A percentile compares a stretch with the other conserved stretches of the same genome.
Conservation (phyloP, 805 yeast species). For the Cyberlindnera petersonii region DNA sequence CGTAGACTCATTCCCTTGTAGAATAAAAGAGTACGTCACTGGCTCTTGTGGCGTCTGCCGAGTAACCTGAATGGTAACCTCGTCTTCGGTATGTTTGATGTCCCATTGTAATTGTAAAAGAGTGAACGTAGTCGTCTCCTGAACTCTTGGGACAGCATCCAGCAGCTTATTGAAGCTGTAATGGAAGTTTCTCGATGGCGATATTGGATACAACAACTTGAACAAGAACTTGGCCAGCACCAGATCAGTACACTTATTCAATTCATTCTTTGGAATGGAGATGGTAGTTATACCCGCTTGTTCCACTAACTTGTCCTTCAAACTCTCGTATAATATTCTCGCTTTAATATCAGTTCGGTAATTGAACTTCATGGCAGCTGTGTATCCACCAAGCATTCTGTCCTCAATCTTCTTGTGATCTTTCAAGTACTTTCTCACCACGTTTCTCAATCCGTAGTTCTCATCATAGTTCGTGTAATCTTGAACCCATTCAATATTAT, state of each 20-base stretch:
- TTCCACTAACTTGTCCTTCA: neutral
- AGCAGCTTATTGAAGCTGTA: constrained; percentile 23
- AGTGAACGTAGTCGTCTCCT: constrained; percentile 17
- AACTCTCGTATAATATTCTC: constrained; percentile 1
- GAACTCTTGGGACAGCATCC: constrained; percentile 9
- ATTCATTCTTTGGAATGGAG: constrained; percentile 15
- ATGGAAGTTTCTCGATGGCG: constrained; percentile 23
- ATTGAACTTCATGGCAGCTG: constrained; percentile 21
- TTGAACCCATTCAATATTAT: constrained; percentile 58
- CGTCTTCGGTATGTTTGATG: constrained; percentile 1
- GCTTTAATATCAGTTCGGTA: constrained; percentile 19
- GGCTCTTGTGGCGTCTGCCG: constrained; percentile 21
- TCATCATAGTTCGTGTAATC: constrained; percentile 54
- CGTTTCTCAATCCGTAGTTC: constrained; percentile 53
- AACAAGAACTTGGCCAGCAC: constrained; percentile 26
- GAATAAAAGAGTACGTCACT: constrained; percentile 3
- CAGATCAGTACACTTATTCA: constrained; percentile 17
- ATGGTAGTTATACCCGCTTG: constrained; percentile 16
- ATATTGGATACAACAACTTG: constrained; percentile 30
- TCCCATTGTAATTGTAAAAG: constrained; percentile 25
- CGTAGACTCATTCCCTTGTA: constrained; percentile 24
- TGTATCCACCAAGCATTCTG: constrained; percentile 16
- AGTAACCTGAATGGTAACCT: constrained; percentile 7
- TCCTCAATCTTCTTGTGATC: constrained; percentile 13
- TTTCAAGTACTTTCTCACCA: constrained; percentile 37